Base-by-base conservation (phyloP, 306 rosid species). In the Pyrus communis region DNA sequence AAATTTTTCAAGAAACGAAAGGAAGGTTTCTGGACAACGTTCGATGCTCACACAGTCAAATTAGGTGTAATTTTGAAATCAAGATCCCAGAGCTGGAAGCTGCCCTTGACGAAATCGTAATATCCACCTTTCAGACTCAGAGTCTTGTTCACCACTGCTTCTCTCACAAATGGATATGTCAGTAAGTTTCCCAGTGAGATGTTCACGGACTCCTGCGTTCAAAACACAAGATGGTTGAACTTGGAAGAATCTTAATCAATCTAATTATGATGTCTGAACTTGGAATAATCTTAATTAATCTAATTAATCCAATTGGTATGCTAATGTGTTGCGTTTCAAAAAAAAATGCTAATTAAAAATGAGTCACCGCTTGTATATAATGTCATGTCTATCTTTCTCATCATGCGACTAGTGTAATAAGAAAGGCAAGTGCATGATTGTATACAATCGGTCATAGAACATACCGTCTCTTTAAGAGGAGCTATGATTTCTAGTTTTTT, bases 141-240 rank as follows among this genome's bases (percentile, higher is more conserved):
- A 5, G 79, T 69, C 58, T 91, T 90, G 55, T 89, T 89, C 73
- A 78, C 78, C 35, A 89, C 81, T 4, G 75, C 83, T 0, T 92
- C 96, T 81, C 89, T 81, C 73, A 95, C 99, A 77, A 87, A 95
- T 27, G 98, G 97, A 75, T 95, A 95, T 18, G 90, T 91, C 88
- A 95, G 15, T 28, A 95, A 75, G 84, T 95, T 95, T 25, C 86
- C 94, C 68, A 92, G 83, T 2, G 99, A 95, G n/a, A 95, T 93
- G 78, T 95, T 95, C 86, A 95, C 99, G 40, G 99, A 93, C 82
- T 95, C 99, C 97, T 95, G 88, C 87, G 82, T 43, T 57, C 15
- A 49, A 18, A 5, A 49, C 55, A 49, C 9, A 58, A 58, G 30
- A 58, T 23, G 63, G 63, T n/a, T 10, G 25, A 58, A 11, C 28